Base-by-base conservation (phyloP, 75 land plant species). In the Cunninghamia lanceolata region DNA sequence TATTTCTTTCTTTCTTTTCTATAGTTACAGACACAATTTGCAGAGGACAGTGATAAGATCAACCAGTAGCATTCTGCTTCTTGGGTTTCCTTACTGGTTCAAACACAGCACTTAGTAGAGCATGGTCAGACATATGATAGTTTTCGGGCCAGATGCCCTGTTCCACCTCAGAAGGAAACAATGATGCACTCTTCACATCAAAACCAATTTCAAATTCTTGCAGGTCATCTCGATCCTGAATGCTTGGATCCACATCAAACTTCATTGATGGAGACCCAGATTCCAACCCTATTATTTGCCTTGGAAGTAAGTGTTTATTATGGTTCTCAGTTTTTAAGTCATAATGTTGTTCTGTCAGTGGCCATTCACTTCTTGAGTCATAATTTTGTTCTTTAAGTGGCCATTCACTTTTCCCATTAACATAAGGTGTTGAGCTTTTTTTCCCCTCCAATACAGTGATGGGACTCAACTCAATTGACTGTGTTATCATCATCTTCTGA, bases 141-240 rank as follows among this genome's bases (percentile, higher is more conserved):
- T 84, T 79, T 40, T 89, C 90, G 17, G 90, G 90, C 90, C 90
- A 89, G 52, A 85, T 68, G 16, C 89, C 90, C 85, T 88, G 90
- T 46, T 89, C 90, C 14, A 89, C 90, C 82, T 88, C 89, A 14
- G 90, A 89, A 42, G 90, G 90, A 87, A 75, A 87, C 38, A 89
- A 56, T 73, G 79, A 83, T 14, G 90, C 90, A 35, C 77, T 68
- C 75, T 87, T 75, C 68, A 89, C 90, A 34, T 83, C 56, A 25
- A 89, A 70, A 32, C 73, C 89, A 14, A 84, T 54, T 50, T 59
- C 56, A 34, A 42, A 39, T 54, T 84, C 40, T 19, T 54, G 56
- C 75, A 59, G 28, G 32, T 7, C 21, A 52, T 25, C 21, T 32
- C 15, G 84, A 38, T 43, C 59, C 79, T 84, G 84, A 16, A 19